phyloP scores from a whole-genome alignment of 1,139 yeast genomes.

The Hemisphaericaspora subhashii region DNA sequence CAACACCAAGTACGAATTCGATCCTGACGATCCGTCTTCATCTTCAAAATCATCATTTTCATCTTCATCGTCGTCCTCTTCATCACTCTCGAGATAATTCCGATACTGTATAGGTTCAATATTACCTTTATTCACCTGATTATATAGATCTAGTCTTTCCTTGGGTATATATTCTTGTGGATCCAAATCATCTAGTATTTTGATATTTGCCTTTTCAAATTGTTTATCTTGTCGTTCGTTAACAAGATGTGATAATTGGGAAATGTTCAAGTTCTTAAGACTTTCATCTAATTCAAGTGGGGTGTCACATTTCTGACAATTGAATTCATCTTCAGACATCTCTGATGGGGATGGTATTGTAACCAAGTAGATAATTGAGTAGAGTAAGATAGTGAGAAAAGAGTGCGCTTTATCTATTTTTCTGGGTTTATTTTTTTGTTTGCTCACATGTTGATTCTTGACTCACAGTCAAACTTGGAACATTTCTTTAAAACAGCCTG shows the following conservation, averaged over 20 bases:
- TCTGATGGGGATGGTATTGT: background rate
- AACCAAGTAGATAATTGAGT: background rate
- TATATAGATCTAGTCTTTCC: constrained; percentile 31
- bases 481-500: no score
- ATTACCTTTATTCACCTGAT: constrained; percentile 17
- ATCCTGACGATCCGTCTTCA: constrained; percentile 17
- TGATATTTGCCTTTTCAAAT: constrained; percentile 13
- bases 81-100: constrained; percentile 20
- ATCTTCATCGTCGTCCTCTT: constrained; percentile 19
- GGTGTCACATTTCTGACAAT: constrained; percentile 38
- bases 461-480: no score
- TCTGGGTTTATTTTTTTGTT: no score
- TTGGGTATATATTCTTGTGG: constrained; percentile 33
- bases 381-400: background rate
- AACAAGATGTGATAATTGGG: constrained; percentile 33
- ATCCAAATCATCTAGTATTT: constrained; percentile 20
- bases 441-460: no score
- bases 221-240: constrained; percentile 11
- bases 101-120: constrained; percentile 21
- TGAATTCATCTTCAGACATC: constrained; percentile 6
- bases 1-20: constrained; percentile 36
- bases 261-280: constrained; percentile 28
- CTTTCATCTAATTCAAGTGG: constrained; percentile 32
- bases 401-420: no score
- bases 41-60: constrained; percentile 16